phyloP scores from a whole-genome alignment of 2,329 filamentous ascomycete species.

The Diaporthe velutina region DNA sequence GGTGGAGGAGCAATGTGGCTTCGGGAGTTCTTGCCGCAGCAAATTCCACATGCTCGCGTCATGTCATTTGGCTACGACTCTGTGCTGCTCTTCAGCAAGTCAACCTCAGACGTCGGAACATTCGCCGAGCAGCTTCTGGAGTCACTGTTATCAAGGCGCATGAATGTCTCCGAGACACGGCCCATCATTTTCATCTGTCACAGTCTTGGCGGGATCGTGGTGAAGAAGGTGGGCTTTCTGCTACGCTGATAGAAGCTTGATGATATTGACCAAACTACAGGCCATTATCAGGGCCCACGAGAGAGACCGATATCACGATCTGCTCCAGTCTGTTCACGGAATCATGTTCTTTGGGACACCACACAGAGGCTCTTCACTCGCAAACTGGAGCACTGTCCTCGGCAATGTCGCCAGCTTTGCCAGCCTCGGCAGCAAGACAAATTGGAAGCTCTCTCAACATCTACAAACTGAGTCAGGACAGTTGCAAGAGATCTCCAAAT shows the following conservation, averaged over 20 bases:
- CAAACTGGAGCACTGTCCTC: slow-evolving; percentile 27
- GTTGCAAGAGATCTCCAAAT: slow-evolving; percentile 30
- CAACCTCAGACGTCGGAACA: slow-evolving; percentile 21
- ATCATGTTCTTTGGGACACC: slow-evolving; percentile 33
- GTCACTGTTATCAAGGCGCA: slow-evolving; percentile 33
- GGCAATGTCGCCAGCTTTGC: slow-evolving; percentile 17
- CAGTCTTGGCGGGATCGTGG: slow-evolving; percentile 47
- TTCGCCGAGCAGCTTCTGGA: slow-evolving; percentile 30
- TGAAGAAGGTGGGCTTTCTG: slow-evolving; percentile 44
- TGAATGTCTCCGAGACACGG: slow-evolving; percentile 32
- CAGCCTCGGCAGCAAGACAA: slow-evolving; percentile 30
- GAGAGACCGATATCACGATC: slow-evolving; percentile 18
- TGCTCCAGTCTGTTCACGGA: slow-evolving; percentile 17
- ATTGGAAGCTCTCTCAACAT: slow-evolving; percentile 41
- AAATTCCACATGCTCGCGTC: slow-evolving; percentile 41
- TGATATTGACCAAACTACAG: neutral
- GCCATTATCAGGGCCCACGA: slow-evolving; percentile 31
- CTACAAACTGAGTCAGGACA: slow-evolving; percentile 40
- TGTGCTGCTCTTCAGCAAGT: slow-evolving; percentile 39
- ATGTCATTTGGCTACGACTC: slow-evolving; percentile 37
- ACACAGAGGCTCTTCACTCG: slow-evolving; percentile 29
- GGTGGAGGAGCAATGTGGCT: slow-evolving; percentile 27
- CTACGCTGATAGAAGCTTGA: neutral
- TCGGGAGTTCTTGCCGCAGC: slow-evolving; percentile 28
- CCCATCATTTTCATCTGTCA: slow-evolving; percentile 47